Evolutionary conservation across 2,329 filamentous ascomycete genomes (phyloP).

Genomic region (Alternaria sp.): DNA sequence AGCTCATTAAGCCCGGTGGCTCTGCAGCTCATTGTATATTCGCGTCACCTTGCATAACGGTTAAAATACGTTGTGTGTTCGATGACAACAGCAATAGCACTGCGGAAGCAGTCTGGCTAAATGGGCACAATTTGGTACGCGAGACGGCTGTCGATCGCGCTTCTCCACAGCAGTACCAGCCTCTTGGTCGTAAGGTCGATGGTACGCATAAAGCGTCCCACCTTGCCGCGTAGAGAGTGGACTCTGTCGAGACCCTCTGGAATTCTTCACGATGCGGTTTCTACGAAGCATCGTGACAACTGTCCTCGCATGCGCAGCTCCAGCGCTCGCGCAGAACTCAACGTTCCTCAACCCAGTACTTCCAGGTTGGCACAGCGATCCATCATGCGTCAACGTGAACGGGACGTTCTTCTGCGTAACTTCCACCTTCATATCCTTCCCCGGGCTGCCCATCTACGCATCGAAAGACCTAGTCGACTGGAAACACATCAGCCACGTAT

Average conservation of each 20-base stretch:
- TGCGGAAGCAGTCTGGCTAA: not conserved
- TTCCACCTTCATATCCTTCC: constrained; percentile 60
- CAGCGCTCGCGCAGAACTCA: not conserved
- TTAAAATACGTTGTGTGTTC: not conserved
- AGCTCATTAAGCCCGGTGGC: not conserved
- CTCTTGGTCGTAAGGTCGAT: not conserved
- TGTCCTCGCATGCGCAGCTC: not conserved
- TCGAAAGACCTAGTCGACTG: constrained; percentile 52
- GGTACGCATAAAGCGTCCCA: not conserved
- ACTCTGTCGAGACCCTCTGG: not conserved
- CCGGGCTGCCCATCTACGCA: constrained; percentile 59
- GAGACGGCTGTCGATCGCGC: not conserved
- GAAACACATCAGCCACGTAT: constrained; percentile 22
- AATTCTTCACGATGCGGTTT: not conserved
- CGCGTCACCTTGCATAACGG: not conserved
- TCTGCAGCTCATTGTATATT: not conserved
- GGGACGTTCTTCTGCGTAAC: constrained; percentile 56
- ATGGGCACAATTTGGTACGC: not conserved
- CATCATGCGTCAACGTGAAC: constrained; percentile 50
- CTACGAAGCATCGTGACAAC: not conserved
- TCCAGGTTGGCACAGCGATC: constrained; percentile 59
- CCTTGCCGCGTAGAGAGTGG: not conserved
- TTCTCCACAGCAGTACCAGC: not conserved
- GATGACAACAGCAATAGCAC: not conserved
- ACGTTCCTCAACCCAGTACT: constrained; percentile 53